phyloP scores from a whole-genome alignment of 164 flowering plant species.

The Taxillus chinensis region DNA sequence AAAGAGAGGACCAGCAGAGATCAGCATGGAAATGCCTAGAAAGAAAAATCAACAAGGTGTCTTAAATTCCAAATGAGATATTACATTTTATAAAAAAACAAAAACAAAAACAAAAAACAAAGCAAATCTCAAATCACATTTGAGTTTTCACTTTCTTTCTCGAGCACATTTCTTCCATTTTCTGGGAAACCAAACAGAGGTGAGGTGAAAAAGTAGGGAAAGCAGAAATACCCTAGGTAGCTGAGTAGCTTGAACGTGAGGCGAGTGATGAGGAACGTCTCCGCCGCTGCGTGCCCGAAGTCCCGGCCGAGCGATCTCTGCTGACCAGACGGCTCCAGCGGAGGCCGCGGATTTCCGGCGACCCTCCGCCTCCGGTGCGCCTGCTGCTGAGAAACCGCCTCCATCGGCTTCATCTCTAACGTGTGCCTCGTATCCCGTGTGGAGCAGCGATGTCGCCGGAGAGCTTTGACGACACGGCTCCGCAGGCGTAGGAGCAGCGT shows the following conservation, averaged over 20 bases:
- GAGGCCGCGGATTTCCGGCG: not conserved
- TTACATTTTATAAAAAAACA: no score
- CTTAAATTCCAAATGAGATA: no score
- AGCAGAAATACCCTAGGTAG: constrained; percentile 1
- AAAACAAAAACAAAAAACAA: not conserved
- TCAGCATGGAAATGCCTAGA: no score
- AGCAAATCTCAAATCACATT: not conserved
- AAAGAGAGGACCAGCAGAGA: no score
- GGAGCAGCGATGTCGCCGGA: no score
- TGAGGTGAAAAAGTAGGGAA: not conserved
- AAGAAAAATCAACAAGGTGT: no score
- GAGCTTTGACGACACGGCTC: no score
- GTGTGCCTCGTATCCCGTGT: no score
- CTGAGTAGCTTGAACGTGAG: not conserved
- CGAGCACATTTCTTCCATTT: not conserved
- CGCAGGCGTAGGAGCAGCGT: no score
- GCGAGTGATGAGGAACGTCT: constrained; percentile 3
- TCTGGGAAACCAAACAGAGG: not conserved
- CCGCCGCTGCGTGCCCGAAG: not conserved
- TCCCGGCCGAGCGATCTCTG: not conserved
- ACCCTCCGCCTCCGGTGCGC: not conserved
- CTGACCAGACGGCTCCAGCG: not conserved
- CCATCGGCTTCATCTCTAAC: not conserved
- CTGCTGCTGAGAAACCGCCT: not conserved
- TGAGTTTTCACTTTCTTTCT: not conserved